Evolutionary conservation across 768 basidiomycete genomes (phyloP).

Genomic region (Neoboletus subvelutipes): DNA sequence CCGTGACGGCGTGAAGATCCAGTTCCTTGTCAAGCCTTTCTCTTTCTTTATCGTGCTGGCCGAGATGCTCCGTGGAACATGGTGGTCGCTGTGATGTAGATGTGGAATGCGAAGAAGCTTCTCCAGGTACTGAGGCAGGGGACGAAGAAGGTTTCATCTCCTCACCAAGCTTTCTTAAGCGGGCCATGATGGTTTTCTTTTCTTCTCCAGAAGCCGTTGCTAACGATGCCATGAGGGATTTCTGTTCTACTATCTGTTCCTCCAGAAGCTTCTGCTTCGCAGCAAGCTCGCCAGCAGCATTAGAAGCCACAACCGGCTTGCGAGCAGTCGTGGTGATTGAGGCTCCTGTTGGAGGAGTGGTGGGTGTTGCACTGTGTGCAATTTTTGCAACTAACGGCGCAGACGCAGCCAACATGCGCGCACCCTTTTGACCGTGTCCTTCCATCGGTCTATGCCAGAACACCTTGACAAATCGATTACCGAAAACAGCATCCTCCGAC

Average conservation of each 20-base stretch:
- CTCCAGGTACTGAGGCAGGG: slow-evolving; percentile 28
- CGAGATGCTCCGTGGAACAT: slow-evolving; percentile 30
- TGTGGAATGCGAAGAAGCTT: slow-evolving; percentile 30
- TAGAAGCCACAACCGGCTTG: slow-evolving; percentile 38
- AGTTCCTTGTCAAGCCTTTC: slow-evolving; percentile 81
- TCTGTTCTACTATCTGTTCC: slow-evolving; percentile 86
- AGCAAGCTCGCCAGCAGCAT: slow-evolving; percentile 53
- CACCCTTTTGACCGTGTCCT: slow-evolving; percentile 80
- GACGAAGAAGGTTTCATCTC: slow-evolving; percentile 61
- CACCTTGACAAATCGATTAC: slow-evolving; percentile 91
- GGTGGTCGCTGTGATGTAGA: slow-evolving; percentile 23
- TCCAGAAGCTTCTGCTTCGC: slow-evolving; percentile 76
- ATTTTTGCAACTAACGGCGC: slow-evolving; percentile 74
- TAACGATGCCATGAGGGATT: slow-evolving; percentile 73
- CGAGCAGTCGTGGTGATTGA: slow-evolving; percentile 30
- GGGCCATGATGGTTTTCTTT: slow-evolving; percentile 77
- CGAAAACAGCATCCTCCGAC: slow-evolving; percentile 91
- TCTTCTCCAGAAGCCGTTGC: slow-evolving; percentile 62
- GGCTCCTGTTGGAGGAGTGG: slow-evolving; percentile 32
- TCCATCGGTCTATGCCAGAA: slow-evolving; percentile 96
- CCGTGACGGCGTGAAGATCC: slow-evolving; percentile 53
- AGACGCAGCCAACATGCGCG: slow-evolving; percentile 77
- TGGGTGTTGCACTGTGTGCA: slow-evolving; percentile 49
- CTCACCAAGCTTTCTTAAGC: slow-evolving; percentile 71
- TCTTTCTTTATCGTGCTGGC: slow-evolving; percentile 55